Conservation (phyloP, 1,284 basidiomycete genomes). For the Puccinia novopanici region DNA sequence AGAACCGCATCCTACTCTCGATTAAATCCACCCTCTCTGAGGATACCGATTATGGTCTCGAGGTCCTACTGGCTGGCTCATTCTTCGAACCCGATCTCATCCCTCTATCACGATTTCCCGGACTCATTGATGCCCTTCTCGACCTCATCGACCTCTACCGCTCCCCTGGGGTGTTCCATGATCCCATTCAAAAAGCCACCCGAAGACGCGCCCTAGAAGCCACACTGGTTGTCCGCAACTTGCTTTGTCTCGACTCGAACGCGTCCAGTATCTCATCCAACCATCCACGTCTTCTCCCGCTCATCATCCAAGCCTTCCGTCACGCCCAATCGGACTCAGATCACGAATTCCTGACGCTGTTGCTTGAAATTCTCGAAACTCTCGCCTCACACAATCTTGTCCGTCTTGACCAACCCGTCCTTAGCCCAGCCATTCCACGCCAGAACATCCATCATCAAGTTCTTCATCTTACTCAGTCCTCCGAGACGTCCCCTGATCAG, state of each 20-base stretch:
- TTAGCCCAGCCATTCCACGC: not conserved
- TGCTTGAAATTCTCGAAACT: constrained; percentile 74
- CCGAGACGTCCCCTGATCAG: not conserved
- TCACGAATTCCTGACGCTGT: constrained; percentile 15
- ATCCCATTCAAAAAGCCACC: not conserved
- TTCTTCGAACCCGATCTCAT: constrained; percentile 27
- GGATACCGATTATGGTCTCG: constrained; percentile 26
- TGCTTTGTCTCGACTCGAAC: constrained; percentile 14
- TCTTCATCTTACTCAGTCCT: not conserved
- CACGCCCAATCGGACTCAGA: not conserved
- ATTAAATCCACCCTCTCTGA: constrained; percentile 23
- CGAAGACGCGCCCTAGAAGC: constrained; percentile 27
- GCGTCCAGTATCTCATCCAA: not conserved
- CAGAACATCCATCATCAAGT: not conserved
- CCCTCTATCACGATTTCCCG: constrained; percentile 12
- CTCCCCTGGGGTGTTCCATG: not conserved
- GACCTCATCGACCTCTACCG: constrained; percentile 16
- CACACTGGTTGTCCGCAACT: constrained; percentile 33
- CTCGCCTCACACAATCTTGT: constrained; percentile 14
- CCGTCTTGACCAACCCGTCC: constrained; percentile 18
- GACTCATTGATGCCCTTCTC: constrained; percentile 21
- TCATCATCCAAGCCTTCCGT: not conserved
- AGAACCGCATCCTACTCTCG: constrained; percentile 39
- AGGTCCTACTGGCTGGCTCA: constrained; percentile 19
- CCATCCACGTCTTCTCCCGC: not conserved